Evolutionary conservation across 2,329 filamentous ascomycete species (phyloP), one percentile per base, ranked within the genome.

Genomic region (Fusarium sp.): DNA sequence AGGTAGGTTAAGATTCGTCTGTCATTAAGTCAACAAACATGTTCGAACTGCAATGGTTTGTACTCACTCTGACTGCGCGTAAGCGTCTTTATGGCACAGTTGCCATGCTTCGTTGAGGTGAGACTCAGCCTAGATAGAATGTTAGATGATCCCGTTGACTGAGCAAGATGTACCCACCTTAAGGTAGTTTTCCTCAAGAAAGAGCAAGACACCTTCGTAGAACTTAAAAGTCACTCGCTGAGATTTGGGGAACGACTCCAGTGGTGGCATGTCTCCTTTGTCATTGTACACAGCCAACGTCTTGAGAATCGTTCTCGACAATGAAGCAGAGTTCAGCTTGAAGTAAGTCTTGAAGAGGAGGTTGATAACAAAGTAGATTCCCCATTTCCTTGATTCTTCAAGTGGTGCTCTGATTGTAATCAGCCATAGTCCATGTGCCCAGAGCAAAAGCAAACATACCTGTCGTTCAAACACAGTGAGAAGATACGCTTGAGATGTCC

Each of bases 261-360:
- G 84, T 1, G 88, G 84, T 1, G 96, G 96, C 83, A 99, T 91
- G 75, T 99, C 95, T 46, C 88, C 87, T 65, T 85, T 83, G 44
- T 90, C 85, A 60, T 85, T 82, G 58, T 92, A 91, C 15, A 94
- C 94, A 48, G 91, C 87, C 49, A 99, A 85, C 0, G 94, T 94
- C 72, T 91, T 93, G 48, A 99, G 85, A 52, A 98, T 91, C 71
- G 96, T 98, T 78, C 96, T 94, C 20, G 91, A 97, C 22, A 98
- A 84, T n/a, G 90, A 90, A 61, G 97, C 91, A 34, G 92, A 93
- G 81, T 97, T 97, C 69, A 98, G 85, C 83, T 93, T 97, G 84
- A 99, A 99, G 80, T 98, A 98, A 3, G 94, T 98, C 82, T 98
- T 98, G 88, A 99, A 99, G 16, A 98, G 85, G 10, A 99, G 87